Percentiles rank a stretch among this genome's conserved stretches.
Conservation (phyloP, 2,329 filamentous ascomycete genomes). For the Aspergillus felis region DNA sequence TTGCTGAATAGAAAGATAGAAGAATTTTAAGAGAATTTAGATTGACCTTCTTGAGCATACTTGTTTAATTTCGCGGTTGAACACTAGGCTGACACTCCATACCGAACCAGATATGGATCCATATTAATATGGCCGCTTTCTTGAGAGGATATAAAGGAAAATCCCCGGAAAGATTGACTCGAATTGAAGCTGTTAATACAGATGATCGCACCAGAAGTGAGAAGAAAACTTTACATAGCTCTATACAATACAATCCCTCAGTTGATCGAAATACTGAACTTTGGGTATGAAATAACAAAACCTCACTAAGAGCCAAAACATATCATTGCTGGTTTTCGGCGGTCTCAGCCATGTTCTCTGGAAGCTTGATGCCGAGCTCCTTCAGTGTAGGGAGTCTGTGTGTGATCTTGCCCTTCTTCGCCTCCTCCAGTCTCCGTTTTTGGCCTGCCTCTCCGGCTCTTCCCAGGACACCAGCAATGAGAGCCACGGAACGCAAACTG, state of each 20-base stretch:
- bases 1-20: neutral
- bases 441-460: constrained; percentile 78
- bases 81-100: neutral
- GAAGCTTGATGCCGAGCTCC: constrained; percentile 11
- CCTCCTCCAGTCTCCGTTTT: constrained; percentile 59
- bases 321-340: constrained; percentile 1
- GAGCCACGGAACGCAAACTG: constrained; percentile 75
- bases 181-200: constrained; percentile 17
- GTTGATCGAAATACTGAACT: neutral
- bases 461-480: constrained; percentile 82
- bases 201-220: constrained; percentile 12
- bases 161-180: neutral
- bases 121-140: neutral
- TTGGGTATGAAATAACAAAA: neutral
- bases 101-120: neutral
- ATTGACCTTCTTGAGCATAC: neutral
- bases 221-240: constrained; percentile 23
- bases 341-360: neutral
- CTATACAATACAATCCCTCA: constrained; percentile 32
- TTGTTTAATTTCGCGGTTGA: neutral
- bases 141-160: neutral
- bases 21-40: neutral
- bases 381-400: constrained; percentile 41
- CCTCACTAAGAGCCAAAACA: neutral
- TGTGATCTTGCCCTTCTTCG: constrained; percentile 58